Evolutionary conservation across 2,329 filamentous ascomycete species (phyloP).

Genomic region (Fusarium sp.): DNA sequence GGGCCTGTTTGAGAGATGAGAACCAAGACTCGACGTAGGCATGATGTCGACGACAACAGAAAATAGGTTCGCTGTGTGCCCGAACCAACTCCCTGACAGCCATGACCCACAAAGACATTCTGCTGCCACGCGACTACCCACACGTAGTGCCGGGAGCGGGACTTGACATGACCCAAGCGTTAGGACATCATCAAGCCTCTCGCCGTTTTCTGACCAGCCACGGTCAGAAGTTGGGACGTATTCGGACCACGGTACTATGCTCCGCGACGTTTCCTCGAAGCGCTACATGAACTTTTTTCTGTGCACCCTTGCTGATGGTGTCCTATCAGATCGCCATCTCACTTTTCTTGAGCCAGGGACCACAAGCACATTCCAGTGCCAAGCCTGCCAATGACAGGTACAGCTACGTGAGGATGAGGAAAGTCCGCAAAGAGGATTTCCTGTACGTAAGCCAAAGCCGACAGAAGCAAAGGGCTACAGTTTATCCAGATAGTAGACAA

Average conservation of each 20-base stretch:
- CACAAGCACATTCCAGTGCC: constrained; percentile 18
- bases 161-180: constrained; percentile 44
- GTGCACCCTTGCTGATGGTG: constrained; percentile 28
- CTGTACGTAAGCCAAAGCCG: not conserved
- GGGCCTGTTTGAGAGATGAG: constrained; percentile 6
- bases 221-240: constrained; percentile 37
- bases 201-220: constrained; percentile 34
- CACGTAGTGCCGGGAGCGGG: constrained; percentile 37
- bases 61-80: constrained; percentile 28
- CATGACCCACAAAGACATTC: constrained; percentile 32
- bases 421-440: constrained; percentile 1
- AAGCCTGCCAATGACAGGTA: constrained; percentile 33
- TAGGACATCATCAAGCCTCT: constrained; percentile 33
- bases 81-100: constrained; percentile 39
- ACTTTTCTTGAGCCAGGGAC: constrained; percentile 21
- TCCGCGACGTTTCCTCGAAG: constrained; percentile 23
- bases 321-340: constrained; percentile 45
- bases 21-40: not conserved
- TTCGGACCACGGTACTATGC: constrained; percentile 15
- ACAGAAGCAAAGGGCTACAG: not conserved
- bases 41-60: constrained; percentile 23
- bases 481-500: not conserved
- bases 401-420: constrained; percentile 12
- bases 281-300: constrained; percentile 22
- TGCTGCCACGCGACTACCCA: constrained; percentile 47